Base-by-base conservation (phyloP, 2,329 filamentous ascomycete genomes). In the Xylaria sp. region DNA sequence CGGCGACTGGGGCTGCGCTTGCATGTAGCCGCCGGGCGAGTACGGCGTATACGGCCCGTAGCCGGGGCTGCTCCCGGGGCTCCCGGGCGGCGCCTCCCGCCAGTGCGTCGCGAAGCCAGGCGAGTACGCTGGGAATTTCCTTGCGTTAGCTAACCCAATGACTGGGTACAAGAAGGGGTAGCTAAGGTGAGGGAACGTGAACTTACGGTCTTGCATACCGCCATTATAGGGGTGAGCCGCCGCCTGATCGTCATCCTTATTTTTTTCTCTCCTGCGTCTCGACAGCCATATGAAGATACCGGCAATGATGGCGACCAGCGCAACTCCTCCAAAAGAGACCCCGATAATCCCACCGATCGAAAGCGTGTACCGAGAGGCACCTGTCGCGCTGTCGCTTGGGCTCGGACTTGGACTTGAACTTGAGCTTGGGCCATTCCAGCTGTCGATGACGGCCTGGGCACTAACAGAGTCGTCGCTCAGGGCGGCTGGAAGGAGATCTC, bases 401-500 rank as follows among this genome's bases (percentile, higher is more conserved):
- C 19, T 45, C 5, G 43, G 13, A n/a, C 44, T 52, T 7, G 59
- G 38, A 13, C 39, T 44, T 9, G 57, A n/a, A 0, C 58, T 53
- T 2, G 44, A n/a, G 1, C 46, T 7, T 34, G 29, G 5, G 4
- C n/a, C n/a, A n/a, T 34, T 7, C 29, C 8, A 34, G 29, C 8
- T 43, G 22, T 42, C 39, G 19, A 65, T 50, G 53, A 66, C 56
- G 38, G 63, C 61, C 46, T 63, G 51, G 2, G 62, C 63, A 40
- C 54, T 34, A 21, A 17, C 44, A 18, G 42, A 21, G 17, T 62
- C 45, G 21, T 58, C 54, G 45, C 60, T 65, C 7, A 67, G 44
- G n/a, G 50, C 57, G 7, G 63, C 65, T 13, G 61, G 40, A 1
- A 61, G 55, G 2, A 75, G 59, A 37, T 70, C 63, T 0, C 41